A percentile compares a stretch with the other conserved stretches of the same genome.
phyloP scores from a whole-genome alignment of 1,284 basidiomycete species.

The Dichomitus squalens region DNA sequence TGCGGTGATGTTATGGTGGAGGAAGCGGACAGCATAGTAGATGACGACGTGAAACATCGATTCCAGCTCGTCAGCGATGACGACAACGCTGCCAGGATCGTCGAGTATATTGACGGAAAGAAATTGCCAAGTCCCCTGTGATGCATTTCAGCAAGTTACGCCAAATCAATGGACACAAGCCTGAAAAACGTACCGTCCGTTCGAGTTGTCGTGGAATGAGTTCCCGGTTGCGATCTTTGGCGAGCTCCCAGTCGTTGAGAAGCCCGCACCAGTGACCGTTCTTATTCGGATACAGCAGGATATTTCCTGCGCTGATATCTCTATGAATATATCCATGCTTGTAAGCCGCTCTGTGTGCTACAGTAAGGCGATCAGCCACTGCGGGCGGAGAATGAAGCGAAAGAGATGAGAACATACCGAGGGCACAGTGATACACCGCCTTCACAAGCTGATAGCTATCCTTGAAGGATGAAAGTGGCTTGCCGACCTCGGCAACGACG shows the following conservation, averaged over 20 bases:
- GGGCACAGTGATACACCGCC: background rate
- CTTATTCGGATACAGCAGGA: constrained; percentile 1
- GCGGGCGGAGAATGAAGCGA: no score
- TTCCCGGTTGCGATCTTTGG: background rate
- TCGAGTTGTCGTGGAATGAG: background rate
- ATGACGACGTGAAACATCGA: constrained; percentile 16
- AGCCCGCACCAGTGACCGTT: background rate
- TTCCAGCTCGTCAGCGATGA: constrained; percentile 15
- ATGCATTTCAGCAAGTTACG: background rate
- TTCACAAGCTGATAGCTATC: background rate
- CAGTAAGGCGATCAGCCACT: background rate
- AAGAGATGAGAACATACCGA: background rate
- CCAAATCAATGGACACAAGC: background rate
- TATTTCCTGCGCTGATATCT: constrained; percentile 15
- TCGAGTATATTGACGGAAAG: constrained; percentile 4
- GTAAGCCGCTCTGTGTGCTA: constrained; percentile 13
- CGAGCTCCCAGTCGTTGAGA: constrained; percentile 18
- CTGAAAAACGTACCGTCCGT: constrained; percentile 5
- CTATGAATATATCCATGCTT: constrained; percentile 10
- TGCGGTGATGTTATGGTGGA: constrained; percentile 13
- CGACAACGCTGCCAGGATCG: background rate
- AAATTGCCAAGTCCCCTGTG: constrained; percentile 22
- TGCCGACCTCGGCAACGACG: constrained; percentile 24
- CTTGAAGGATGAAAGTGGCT: constrained; percentile 10
- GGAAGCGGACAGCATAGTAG: constrained; percentile 10